Conservation (phyloP, 352 stramenopile species). For the Globisporangium sylvaticum region DNA sequence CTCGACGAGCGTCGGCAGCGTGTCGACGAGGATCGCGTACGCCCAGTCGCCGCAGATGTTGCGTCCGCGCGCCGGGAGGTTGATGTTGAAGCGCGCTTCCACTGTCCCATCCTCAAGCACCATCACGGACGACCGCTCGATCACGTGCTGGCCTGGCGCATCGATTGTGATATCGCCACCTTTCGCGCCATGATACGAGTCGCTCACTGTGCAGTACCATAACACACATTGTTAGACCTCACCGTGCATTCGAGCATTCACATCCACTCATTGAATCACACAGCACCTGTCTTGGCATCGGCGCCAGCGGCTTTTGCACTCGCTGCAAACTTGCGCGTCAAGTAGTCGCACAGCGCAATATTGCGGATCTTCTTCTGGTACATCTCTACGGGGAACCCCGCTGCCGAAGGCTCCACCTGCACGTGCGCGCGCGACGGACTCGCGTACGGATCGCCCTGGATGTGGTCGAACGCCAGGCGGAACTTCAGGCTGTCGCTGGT, state of each 20-base stretch:
- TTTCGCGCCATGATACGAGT: constrained; percentile 85
- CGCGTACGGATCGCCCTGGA: constrained; percentile 95
- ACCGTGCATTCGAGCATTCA: background rate
- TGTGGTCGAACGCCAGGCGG: constrained; percentile 88
- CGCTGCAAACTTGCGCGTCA: constrained; percentile 82
- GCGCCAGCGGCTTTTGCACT: constrained; percentile 48
- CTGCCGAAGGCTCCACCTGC: constrained; percentile 58
- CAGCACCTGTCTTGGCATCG: constrained; percentile 50
- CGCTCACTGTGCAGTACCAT: constrained; percentile 23
- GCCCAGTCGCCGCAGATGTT: constrained; percentile 93
- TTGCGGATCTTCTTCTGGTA: constrained; percentile 75
- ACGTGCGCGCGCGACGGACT: constrained; percentile 92
- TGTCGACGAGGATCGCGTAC: constrained; percentile 89
- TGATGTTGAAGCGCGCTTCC: constrained; percentile 93
- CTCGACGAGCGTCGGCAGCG: constrained; percentile 83
- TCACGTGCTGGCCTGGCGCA: constrained; percentile 90
- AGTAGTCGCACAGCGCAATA: constrained; percentile 88
- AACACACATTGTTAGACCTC: background rate
- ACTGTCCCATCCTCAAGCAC: constrained; percentile 79
- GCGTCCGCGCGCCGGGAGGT: constrained; percentile 91
- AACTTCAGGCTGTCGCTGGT: constrained; percentile 43
- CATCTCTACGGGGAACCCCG: constrained; percentile 81
- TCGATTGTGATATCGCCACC: constrained; percentile 95
- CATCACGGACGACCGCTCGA: constrained; percentile 90
- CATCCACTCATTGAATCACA: background rate